phyloP scores from a whole-genome alignment of 805 yeast species.

The Wickerhamiella kazuoi region DNA sequence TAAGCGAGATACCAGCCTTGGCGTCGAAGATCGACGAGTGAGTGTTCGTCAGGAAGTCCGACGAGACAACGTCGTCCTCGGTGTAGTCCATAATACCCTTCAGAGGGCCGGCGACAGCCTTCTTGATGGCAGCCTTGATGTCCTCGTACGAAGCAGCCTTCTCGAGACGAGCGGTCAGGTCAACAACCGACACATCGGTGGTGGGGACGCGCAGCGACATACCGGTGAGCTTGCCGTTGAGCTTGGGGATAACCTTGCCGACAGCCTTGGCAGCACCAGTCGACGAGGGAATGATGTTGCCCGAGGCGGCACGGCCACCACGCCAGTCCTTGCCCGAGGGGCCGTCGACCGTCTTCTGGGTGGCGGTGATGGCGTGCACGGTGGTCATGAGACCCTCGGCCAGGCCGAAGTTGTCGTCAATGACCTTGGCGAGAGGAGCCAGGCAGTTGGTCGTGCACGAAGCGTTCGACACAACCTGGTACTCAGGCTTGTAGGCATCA shows the following conservation, averaged over 20 bases:
- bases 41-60: constrained; percentile 70
- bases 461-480: constrained; percentile 72
- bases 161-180: constrained; percentile 68
- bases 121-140: constrained; percentile 59
- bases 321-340: constrained; percentile 97
- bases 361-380: constrained; percentile 88
- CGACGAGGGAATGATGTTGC: constrained; percentile 87
- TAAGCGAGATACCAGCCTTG: constrained; percentile 74
- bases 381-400: constrained; percentile 93
- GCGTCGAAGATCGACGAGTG: constrained; percentile 85
- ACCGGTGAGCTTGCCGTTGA: constrained; percentile 89
- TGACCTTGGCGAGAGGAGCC: constrained; percentile 84
- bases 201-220: constrained; percentile 90
- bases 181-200: constrained; percentile 83
- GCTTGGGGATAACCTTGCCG: constrained; percentile 82
- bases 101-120: constrained; percentile 53
- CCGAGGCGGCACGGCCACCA: constrained; percentile 94
- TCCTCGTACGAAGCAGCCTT: constrained; percentile 67
- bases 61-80: constrained; percentile 79
- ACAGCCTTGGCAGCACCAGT: constrained; percentile 98
- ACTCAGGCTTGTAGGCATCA: constrained; percentile 56
- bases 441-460: constrained; percentile 93
- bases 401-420: constrained; percentile 72
- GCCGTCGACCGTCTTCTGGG: constrained; percentile 93
- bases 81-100: constrained; percentile 81